These are phyloP conservation scores for Parastagonospora nodorum DNA, from an alignment of 2,329 filamentous ascomycete species.

Conservation along the genomic window DNA sequence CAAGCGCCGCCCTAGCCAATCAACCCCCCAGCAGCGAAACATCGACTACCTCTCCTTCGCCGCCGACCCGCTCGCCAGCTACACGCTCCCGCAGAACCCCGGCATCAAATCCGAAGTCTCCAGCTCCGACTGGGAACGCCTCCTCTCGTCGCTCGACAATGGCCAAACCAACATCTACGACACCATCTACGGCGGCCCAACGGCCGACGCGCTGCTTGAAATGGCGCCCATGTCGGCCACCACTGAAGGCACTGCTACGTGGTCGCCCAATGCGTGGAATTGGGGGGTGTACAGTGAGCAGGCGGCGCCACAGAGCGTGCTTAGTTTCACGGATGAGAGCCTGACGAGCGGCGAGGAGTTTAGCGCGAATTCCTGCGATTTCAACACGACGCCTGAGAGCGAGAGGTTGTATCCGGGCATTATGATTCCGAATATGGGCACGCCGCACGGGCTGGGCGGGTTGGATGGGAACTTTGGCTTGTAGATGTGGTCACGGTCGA, in stretches of 20 bases:
- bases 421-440: slow-evolving; percentile 43
- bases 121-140: slow-evolving; percentile 78
- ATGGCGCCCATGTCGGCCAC: slow-evolving; percentile 35
- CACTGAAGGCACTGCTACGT: slow-evolving; percentile 37
- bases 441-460: slow-evolving; percentile 36
- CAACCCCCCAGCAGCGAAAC: slow-evolving; percentile 43
- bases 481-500: slow-evolving; percentile 20
- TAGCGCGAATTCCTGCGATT: slow-evolving; percentile 35
- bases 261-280: slow-evolving; percentile 46
- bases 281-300: slow-evolving; percentile 32
- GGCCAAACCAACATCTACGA: slow-evolving; percentile 84
- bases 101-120: slow-evolving; percentile 57
- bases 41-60: slow-evolving; percentile 56
- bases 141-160: slow-evolving; percentile 79
- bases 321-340: slow-evolving; percentile 66
- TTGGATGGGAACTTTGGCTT: slow-evolving; percentile 50
- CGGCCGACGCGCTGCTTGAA: slow-evolving; percentile 47
- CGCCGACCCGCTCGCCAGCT: slow-evolving; percentile 43
- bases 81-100: slow-evolving; percentile 41
- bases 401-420: slow-evolving; percentile 43
- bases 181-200: slow-evolving; percentile 74
- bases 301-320: slow-evolving; percentile 56
- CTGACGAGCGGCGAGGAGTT: slow-evolving; percentile 58
- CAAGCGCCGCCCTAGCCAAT: slow-evolving; percentile 43
- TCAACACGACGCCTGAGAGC: slow-evolving; percentile 33